These are phyloP conservation scores for Coniella vitis DNA, from an alignment of 2,329 filamentous ascomycete genomes.

Conservation along the genomic window DNA sequence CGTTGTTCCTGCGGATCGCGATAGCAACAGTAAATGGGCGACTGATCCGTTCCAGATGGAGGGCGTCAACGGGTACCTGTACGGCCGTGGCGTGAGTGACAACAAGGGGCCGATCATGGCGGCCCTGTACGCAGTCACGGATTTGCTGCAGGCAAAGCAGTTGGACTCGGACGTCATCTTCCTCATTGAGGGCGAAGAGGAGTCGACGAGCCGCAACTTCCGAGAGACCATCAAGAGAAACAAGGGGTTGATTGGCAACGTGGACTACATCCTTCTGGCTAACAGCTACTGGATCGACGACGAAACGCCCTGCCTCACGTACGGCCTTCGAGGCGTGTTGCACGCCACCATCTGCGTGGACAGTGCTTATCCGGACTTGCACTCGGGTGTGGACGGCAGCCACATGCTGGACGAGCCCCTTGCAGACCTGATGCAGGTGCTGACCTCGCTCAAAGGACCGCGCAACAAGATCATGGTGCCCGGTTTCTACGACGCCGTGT, in stretches of 20 bases:
- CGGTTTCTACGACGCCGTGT: constrained; percentile 79
- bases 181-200: constrained; percentile 93
- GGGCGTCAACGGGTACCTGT: constrained; percentile 85
- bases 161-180: constrained; percentile 88
- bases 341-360: constrained; percentile 88
- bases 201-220: constrained; percentile 88
- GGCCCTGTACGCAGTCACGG: constrained; percentile 86
- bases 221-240: constrained; percentile 72
- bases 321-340: constrained; percentile 86
- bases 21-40: constrained; percentile 68
- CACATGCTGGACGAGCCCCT: constrained; percentile 83
- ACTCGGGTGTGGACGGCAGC: constrained; percentile 95
- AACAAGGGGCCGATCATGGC: constrained; percentile 97
- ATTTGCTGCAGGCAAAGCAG: constrained; percentile 75
- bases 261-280: constrained; percentile 91
- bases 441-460: constrained; percentile 74
- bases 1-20: constrained; percentile 83
- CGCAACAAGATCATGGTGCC: constrained; percentile 80
- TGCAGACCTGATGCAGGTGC: constrained; percentile 78
- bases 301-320: constrained; percentile 89
- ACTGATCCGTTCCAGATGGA: constrained; percentile 85
- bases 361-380: constrained; percentile 78
- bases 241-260: constrained; percentile 77
- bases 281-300: constrained; percentile 99
- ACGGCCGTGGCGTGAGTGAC: constrained; percentile 92